Evolutionary conservation across 2,329 filamentous ascomycete species (phyloP).

Genomic region (Dothiorella sarmentorum): DNA sequence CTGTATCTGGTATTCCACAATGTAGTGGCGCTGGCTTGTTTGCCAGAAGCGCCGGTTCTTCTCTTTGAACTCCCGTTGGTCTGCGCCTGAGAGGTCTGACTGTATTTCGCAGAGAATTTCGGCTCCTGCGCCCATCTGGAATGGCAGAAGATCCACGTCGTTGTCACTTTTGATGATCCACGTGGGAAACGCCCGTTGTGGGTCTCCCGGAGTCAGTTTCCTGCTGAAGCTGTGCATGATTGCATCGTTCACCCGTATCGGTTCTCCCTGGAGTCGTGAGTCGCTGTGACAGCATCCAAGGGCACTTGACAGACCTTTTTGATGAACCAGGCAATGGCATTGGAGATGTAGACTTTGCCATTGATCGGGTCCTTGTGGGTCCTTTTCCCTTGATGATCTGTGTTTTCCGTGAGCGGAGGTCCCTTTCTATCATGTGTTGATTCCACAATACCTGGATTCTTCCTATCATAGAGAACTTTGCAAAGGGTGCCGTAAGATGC

Average conservation of each 20-base stretch:
- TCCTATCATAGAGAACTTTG: constrained; percentile 35
- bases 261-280: constrained; percentile 26
- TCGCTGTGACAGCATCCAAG: neutral
- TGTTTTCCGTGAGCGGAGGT: neutral
- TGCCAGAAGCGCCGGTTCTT: constrained; percentile 38
- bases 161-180: constrained; percentile 30
- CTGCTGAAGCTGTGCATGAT: constrained; percentile 35
- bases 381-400: constrained; percentile 19
- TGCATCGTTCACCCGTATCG: constrained; percentile 32
- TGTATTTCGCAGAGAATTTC: constrained; percentile 36
- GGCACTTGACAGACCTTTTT: constrained; percentile 23
- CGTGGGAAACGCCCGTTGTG: constrained; percentile 31
- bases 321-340: constrained; percentile 39
- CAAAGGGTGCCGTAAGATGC: constrained; percentile 38
- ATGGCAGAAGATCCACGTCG: constrained; percentile 26
- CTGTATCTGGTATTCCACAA: constrained; percentile 36
- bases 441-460: constrained; percentile 29
- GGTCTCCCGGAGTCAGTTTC: constrained; percentile 32
- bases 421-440: neutral
- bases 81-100: constrained; percentile 30
- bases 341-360: constrained; percentile 34
- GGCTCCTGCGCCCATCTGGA: constrained; percentile 30
- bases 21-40: constrained; percentile 29
- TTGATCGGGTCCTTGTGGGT: constrained; percentile 31
- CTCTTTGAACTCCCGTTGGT: constrained; percentile 34